Percentiles rank a stretch among this genome's conserved stretches.
Evolutionary conservation across 2,329 filamentous ascomycete genomes (phyloP).

Genomic region (Canariomyces notabilis): DNA sequence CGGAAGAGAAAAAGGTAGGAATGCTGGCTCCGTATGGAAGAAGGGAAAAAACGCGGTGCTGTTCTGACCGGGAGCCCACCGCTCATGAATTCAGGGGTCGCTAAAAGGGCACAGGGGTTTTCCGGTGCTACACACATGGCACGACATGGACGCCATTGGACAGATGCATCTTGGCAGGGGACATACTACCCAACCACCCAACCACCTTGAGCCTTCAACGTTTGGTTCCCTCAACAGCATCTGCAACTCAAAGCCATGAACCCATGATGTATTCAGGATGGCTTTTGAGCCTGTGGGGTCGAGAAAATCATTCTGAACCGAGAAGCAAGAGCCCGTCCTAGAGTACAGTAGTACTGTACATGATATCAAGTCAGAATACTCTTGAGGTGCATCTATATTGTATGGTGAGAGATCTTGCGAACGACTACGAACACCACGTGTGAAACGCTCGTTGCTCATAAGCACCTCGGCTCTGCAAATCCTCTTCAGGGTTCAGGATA

Average conservation of each 20-base stretch:
- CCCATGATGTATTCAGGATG: neutral
- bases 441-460: too few species aligned
- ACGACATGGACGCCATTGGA: conserved; percentile 17
- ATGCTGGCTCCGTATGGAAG: conserved; percentile 3
- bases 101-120: conserved; percentile 11
- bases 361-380: too few species aligned
- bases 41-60: conserved; percentile 4
- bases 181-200: too few species aligned
- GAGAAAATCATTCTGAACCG: neutral
- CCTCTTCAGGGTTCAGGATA: too few species aligned
- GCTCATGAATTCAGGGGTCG: conserved; percentile 23
- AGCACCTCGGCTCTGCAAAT: too few species aligned
- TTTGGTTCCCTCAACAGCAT: conserved; percentile 1
- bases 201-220: conserved; percentile 7
- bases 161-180: conserved; percentile 15
- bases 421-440: too few species aligned
- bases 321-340: neutral
- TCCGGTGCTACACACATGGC: conserved; percentile 14
- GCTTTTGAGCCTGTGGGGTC: neutral
- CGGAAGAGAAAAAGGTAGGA: conserved; percentile 5
- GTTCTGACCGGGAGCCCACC: conserved; percentile 14
- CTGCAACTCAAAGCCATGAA: neutral
- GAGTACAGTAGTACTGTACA: too few species aligned
- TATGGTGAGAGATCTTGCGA: too few species aligned
- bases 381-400: too few species aligned